Evolutionary conservation across 805 yeast genomes (phyloP).

Genomic region (Schwanniomyces polymorphus): DNA sequence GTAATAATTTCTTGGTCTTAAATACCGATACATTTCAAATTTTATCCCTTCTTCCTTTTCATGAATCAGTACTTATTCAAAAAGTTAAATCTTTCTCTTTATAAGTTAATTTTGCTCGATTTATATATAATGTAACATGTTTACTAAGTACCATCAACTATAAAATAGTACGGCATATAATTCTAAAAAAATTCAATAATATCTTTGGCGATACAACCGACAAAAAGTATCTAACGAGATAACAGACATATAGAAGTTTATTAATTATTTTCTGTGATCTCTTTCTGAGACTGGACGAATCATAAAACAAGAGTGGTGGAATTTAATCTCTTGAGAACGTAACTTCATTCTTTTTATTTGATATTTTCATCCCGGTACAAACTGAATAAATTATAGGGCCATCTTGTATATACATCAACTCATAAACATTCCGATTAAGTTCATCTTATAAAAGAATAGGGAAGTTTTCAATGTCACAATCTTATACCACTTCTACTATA

Average conservation of each 20-base stretch:
- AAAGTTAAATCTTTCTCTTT: neutral
- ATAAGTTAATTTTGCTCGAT: no score
- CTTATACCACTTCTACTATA: slow-evolving; percentile 31
- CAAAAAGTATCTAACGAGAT: neutral
- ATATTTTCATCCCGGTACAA: neutral
- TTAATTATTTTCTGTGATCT: neutral
- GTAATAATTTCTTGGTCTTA: neutral
- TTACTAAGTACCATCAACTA: no score
- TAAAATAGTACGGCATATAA: neutral
- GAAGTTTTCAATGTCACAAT: slow-evolving; percentile 18
- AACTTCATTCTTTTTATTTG: neutral
- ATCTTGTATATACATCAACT: neutral
- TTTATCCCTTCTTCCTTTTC: neutral
- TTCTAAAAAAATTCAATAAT: neutral
- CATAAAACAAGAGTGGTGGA: neutral
- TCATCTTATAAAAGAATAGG: no score
- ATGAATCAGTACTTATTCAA: neutral
- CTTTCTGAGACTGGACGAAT: neutral
- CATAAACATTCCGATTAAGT: neutral
- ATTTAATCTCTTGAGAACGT: neutral
- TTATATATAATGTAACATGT: no score
- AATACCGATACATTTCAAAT: neutral
- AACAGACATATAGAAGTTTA: neutral
- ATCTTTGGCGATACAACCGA: neutral
- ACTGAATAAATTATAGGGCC: neutral